These are phyloP conservation scores for Umbellularia californica DNA, from an alignment of 164 flowering plant genomes.

Conservation along the genomic window DNA sequence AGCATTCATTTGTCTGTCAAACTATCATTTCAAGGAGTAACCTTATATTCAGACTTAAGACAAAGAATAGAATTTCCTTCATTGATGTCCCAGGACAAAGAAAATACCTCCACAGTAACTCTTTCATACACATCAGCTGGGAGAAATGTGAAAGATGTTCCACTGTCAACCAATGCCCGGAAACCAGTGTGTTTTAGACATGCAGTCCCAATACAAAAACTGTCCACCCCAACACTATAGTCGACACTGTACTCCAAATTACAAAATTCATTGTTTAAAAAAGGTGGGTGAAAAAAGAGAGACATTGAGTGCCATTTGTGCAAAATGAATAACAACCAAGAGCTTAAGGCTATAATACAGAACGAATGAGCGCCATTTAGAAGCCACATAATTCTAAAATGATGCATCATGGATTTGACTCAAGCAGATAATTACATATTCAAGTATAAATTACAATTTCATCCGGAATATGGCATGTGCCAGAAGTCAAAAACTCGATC, in stretches of 20 bases:
- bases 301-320: background rate
- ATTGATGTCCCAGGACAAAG: background rate
- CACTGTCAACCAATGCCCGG: constrained; percentile 72
- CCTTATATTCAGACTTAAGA: background rate
- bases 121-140: constrained; percentile 52
- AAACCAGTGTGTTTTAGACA: constrained; percentile 61
- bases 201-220: constrained; percentile 56
- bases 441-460: too few species aligned
- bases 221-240: constrained; percentile 70
- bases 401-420: too few species aligned
- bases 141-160: constrained; percentile 82
- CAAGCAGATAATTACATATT: too few species aligned
- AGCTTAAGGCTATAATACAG: too few species aligned
- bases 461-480: too few species aligned
- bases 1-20: constrained; percentile 66
- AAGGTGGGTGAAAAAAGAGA: background rate
- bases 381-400: too few species aligned
- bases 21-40: constrained; percentile 31
- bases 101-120: constrained; percentile 57
- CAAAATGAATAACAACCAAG: background rate
- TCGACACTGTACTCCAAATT: constrained; percentile 42
- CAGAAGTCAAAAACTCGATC: too few species aligned
- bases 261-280: constrained; percentile 6
- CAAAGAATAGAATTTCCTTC: background rate
- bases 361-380: too few species aligned